Base-by-base conservation (phyloP, 2,329 filamentous ascomycete species). In the Fusarium solani-melongenae region DNA sequence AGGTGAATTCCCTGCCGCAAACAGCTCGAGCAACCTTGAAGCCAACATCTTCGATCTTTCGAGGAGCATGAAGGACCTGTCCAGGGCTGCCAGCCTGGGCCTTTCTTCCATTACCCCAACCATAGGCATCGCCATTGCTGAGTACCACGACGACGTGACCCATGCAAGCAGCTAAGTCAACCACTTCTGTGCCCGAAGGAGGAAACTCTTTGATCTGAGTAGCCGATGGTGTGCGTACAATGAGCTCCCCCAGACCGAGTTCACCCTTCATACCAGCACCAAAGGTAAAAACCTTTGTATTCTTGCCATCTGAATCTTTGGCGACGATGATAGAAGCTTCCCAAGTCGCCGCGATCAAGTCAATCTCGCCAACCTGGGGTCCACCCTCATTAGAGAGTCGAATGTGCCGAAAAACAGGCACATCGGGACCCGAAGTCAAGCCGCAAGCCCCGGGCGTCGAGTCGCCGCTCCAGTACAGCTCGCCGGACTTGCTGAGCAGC, bases 51-150 rank as follows among this genome's bases (percentile, higher is more conserved):
- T 84, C 83, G 24, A 97, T 87, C 81, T 86, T 91, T 11, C 88
- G 85, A 6, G 94, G 94, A 17, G 78, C 78, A 82, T 88, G 87
- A 3, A 92, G 80, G 31, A 91, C 79, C 7, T 83, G 85, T 31
- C 84, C 83, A 0, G 88, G 87, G 46, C 85, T 82, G 1, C 95
- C 95, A 1, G 97, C 84, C 80, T 99, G 96, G 0, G 94, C 94
- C 79, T 98, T 96, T 27, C 94, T 89, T 15, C 93, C 92, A 76
- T 91, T 94, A 0, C 96, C 96, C 96, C 96, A 98, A 3, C 94
- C 95, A 80, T 93, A 97, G 2, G 92, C 91, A 17, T 93, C 88
- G 0, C 95, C 96, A 79, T 93, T 92, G 49, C 88, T 88, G 5
- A 97, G 83, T 0, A 98, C 88, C 2, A 86, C 90, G 17, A 97